Evolutionary conservation across 2,329 filamentous ascomycete genomes (phyloP).

Genomic region (Aspergillus caelatus): DNA sequence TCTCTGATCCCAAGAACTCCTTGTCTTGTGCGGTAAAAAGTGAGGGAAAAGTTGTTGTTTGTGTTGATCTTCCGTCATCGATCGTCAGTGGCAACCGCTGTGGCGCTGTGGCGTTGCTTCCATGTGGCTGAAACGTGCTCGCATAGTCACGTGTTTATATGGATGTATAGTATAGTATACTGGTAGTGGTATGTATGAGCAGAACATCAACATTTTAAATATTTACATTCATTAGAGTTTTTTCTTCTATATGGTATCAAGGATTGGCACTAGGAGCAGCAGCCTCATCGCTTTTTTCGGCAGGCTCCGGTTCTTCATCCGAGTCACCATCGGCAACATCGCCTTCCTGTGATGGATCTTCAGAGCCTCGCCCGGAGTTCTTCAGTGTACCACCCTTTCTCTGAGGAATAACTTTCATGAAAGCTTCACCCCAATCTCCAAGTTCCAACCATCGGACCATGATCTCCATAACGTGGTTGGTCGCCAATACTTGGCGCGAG

Average conservation of each 20-base stretch:
- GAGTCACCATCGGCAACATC: slow-evolving; percentile 28
- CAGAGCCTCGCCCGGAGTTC: slow-evolving; percentile 10
- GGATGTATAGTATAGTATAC: not conserved
- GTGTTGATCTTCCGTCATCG: slow-evolving; percentile 27
- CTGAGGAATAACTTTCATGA: slow-evolving; percentile 84
- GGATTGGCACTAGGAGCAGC: not conserved
- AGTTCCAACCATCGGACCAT: slow-evolving; percentile 91
- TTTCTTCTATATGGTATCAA: not conserved
- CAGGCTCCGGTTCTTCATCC: slow-evolving; percentile 14
- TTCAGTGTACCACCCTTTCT: slow-evolving; percentile 79
- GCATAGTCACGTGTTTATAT: not conserved
- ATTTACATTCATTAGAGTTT: not conserved
- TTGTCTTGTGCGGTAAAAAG: slow-evolving; percentile 11
- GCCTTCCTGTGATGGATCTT: slow-evolving; percentile 25
- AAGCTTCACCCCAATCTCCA: slow-evolving; percentile 89
- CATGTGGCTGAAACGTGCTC: slow-evolving; percentile 10
- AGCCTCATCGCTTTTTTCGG: not conserved
- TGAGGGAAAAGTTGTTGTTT: slow-evolving; percentile 20
- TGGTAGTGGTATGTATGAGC: too few species aligned
- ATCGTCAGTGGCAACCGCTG: slow-evolving; percentile 25
- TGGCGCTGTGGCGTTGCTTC: slow-evolving; percentile 20
- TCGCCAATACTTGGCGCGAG: slow-evolving; percentile 81
- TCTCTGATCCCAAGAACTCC: not conserved
- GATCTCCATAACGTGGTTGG: slow-evolving; percentile 96
- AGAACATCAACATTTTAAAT: not conserved